phyloP scores from a whole-genome alignment of 306 rosid species.

The Datisca glomerata region DNA sequence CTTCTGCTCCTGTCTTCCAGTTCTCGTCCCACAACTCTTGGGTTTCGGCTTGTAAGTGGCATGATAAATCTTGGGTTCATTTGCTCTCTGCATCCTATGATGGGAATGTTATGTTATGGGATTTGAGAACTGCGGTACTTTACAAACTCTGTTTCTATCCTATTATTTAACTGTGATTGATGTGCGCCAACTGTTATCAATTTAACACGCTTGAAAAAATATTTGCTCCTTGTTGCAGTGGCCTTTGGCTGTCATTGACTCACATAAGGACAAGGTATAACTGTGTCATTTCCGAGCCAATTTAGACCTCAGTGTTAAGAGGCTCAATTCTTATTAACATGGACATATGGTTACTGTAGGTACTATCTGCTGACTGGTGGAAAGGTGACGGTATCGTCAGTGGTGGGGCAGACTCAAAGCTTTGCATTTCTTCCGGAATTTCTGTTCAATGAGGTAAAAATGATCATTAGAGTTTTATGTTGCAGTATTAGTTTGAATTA shows the following conservation, averaged over 20 bases:
- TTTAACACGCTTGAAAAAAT: no score
- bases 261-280: slow-evolving; percentile 71
- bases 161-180: background rate
- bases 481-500: background rate
- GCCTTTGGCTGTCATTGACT: slow-evolving; percentile 65
- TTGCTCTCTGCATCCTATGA: slow-evolving; percentile 81
- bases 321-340: background rate
- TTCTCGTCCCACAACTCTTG: slow-evolving; percentile 76
- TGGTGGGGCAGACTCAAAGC: slow-evolving; percentile 85
- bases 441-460: slow-evolving; percentile 29
- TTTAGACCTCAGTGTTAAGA: background rate
- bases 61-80: slow-evolving; percentile 54
- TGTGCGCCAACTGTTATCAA: background rate
- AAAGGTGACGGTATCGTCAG: slow-evolving; percentile 57
- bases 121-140: slow-evolving; percentile 83
- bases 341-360: slow-evolving; percentile 52
- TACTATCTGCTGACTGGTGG: slow-evolving; percentile 92
- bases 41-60: slow-evolving; percentile 88
- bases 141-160: slow-evolving; percentile 4
- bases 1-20: slow-evolving; percentile 75
- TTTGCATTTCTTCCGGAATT: slow-evolving; percentile 63
- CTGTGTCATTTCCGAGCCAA: background rate
- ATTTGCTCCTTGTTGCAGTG: slow-evolving; percentile 51
- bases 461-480: no score
- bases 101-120: slow-evolving; percentile 91